These are phyloP conservation scores for Helenozyma rhizophorensis DNA, from an alignment of 805 yeast species.

Conservation along the genomic window DNA sequence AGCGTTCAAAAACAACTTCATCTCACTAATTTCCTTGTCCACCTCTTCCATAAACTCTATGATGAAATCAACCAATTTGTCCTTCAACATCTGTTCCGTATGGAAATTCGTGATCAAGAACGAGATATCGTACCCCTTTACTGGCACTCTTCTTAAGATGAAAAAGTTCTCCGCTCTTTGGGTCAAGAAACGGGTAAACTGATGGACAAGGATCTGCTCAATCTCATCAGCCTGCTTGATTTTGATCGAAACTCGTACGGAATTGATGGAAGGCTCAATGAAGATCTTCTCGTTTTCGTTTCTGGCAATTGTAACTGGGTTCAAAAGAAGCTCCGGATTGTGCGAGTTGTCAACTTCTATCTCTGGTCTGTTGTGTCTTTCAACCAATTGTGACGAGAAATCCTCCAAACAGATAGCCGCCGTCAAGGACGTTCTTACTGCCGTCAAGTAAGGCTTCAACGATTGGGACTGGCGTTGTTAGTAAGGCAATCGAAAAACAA, in stretches of 20 bases:
- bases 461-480: constrained; percentile 78
- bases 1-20: constrained; percentile 94
- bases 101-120: constrained; percentile 91
- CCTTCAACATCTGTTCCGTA: constrained; percentile 93
- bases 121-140: constrained; percentile 87
- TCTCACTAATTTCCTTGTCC: constrained; percentile 96
- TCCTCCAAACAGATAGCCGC: constrained; percentile 92
- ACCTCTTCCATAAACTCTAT: constrained; percentile 99
- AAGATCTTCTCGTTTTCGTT: constrained; percentile 90
- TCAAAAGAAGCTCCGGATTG: constrained; percentile 78
- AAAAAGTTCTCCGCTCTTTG: constrained; percentile 94
- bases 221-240: constrained; percentile 98
- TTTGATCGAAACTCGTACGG: constrained; percentile 84
- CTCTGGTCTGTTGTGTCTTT: constrained; percentile 96
- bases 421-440: constrained; percentile 88
- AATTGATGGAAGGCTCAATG: constrained; percentile 91
- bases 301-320: constrained; percentile 86
- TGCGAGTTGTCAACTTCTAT: constrained; percentile 73
- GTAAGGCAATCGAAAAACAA: no score
- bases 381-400: constrained; percentile 92
- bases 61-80: constrained; percentile 91
- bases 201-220: constrained; percentile 89
- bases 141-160: constrained; percentile 86
- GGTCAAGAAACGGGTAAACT: constrained; percentile 88
- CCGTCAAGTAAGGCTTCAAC: constrained; percentile 87